These are phyloP conservation scores for Globisporangium canariense DNA, from an alignment of 352 stramenopile genomes.

Conservation along the genomic window DNA sequence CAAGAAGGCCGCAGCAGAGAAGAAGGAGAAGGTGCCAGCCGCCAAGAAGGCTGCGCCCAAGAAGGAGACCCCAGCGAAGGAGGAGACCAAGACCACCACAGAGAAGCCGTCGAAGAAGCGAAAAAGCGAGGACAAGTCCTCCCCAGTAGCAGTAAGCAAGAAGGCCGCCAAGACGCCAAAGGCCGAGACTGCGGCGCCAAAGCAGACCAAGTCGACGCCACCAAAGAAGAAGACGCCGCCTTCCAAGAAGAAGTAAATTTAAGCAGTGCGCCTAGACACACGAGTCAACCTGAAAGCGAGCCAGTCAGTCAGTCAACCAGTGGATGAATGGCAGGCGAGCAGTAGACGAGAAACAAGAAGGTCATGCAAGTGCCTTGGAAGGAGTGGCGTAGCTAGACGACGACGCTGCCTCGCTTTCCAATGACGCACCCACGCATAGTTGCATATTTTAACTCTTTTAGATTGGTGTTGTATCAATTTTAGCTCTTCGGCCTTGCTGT, in stretches of 20 bases:
- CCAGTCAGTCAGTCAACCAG: too few relatives aligned
- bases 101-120: not conserved
- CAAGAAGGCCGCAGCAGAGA: conserved; percentile 12
- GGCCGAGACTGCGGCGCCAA: not conserved
- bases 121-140: not conserved
- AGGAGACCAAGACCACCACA: conserved; percentile 23
- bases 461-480: not conserved
- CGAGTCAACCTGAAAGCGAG: not conserved
- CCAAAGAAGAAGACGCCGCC: not conserved
- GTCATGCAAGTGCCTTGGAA: not conserved
- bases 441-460: not conserved
- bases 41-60: conserved; percentile 9
- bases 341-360: not conserved
- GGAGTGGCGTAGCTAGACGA: not conserved
- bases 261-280: not conserved
- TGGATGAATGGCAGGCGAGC: not conserved
- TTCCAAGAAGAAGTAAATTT: not conserved
- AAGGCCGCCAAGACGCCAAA: not conserved
- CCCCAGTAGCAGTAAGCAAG: not conserved
- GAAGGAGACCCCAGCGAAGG: conserved; percentile 1
- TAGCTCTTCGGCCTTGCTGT: too few relatives aligned
- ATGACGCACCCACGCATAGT: not conserved
- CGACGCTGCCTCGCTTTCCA: not conserved
- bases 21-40: conserved; percentile 1
- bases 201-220: not conserved